Evolutionary conservation across 257 asterid genomes (phyloP).

Genomic region (Lantana camara): DNA sequence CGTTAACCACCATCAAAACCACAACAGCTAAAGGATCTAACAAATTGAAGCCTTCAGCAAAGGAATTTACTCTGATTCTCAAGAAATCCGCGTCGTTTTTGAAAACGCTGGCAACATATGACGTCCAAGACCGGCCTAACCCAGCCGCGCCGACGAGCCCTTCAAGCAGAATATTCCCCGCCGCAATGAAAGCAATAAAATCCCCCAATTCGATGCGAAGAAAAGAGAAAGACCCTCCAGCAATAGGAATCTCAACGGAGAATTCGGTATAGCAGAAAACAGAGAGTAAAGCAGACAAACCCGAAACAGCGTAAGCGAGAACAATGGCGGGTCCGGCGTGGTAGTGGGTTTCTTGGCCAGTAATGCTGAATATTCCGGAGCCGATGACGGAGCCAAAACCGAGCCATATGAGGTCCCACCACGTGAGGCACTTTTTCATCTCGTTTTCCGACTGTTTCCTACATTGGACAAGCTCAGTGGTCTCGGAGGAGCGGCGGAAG

Average conservation of each 20-base stretch:
- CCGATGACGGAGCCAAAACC: constrained; percentile 95
- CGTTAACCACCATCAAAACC: constrained; percentile 57
- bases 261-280: constrained; percentile 93
- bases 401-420: constrained; percentile 97
- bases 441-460: constrained; percentile 71
- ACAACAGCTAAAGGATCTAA: constrained; percentile 83
- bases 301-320: constrained; percentile 76
- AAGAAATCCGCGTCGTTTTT: constrained; percentile 59
- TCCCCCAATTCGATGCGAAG: constrained; percentile 91
- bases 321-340: constrained; percentile 88
- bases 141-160: constrained; percentile 97
- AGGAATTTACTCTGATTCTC: constrained; percentile 57
- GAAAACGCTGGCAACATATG: constrained; percentile 69
- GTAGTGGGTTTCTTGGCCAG: constrained; percentile 76
- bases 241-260: constrained; percentile 88
- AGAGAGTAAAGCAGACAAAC: constrained; percentile 80
- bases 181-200: constrained; percentile 87
- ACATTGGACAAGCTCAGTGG: constrained; percentile 55
- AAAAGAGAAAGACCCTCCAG: constrained; percentile 93
- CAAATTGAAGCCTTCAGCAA: constrained; percentile 76
- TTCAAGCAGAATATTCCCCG: constrained; percentile 79
- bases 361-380: constrained; percentile 85
- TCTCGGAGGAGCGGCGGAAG: constrained; percentile 66
- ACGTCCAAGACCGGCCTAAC: constrained; percentile 91
- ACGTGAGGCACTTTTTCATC: constrained; percentile 74